Evolutionary conservation across 2,329 filamentous ascomycete genomes (phyloP), one percentile per base, ranked within the genome.

Genomic region (Capronia coronata): DNA sequence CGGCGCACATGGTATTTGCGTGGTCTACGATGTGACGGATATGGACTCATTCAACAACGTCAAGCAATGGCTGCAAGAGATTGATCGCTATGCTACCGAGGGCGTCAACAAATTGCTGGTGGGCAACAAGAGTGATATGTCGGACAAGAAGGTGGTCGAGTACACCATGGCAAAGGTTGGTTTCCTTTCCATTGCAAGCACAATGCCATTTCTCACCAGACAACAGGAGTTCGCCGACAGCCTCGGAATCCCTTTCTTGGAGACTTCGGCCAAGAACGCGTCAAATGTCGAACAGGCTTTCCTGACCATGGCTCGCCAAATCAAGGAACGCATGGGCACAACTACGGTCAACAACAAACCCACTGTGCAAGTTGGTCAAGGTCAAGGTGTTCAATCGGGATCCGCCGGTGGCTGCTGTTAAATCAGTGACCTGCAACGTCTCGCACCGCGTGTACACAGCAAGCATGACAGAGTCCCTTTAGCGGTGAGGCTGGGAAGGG

Each of bases 11-110:
- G 93, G 93, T 64, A 98, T 98, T 75, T 98, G 93, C 75, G 91
- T 98, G 63, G 93, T 98, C 69, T 98, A 97, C 80, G 93, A 98
- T 83, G 93, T 98, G 67, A 98, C 93, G 62, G 93, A 98, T 71
- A 96, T 97, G 91, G 93, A 97, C 72, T 95, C 88, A 23, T 98
- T 98, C 87, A 97, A 98, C 84, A 98, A 97, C 77, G 93, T 98
- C 65, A 97, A 98, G 86, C 93, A 98, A 79, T 98, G 93, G 93
- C 82, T 98, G 56, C 93, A 98, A 73, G 93, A 98, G 77, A 98
- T 98, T 64, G 93, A 98, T 77, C 84, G 93, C 71, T 97, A 98
- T 67, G 93, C 93, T 63, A 98, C 93, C 62, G 93, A 98, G 75
- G 93, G 93, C 60, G 93, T 98, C 67, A 98, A 98, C 83, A 98